Evolutionary conservation across 345 rosid species (phyloP).

Genomic region (Ceriops zippeliana): DNA sequence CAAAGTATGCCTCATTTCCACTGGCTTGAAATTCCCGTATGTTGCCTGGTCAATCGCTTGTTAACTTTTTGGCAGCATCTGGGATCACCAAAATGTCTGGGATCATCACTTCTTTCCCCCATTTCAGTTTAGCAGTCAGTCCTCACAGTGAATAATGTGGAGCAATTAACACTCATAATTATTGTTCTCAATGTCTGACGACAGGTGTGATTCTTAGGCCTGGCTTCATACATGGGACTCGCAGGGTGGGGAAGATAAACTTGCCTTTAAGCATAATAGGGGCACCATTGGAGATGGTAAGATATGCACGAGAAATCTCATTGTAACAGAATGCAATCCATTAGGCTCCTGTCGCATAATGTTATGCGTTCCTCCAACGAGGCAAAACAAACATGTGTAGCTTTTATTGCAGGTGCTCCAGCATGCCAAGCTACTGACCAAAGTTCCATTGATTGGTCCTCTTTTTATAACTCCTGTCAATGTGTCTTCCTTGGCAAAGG

Average conservation of each 20-base stretch:
- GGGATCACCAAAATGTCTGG: background rate
- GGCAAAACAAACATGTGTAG: background rate
- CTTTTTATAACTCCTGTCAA: constrained; percentile 54
- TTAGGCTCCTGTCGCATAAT: background rate
- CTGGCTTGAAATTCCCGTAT: background rate
- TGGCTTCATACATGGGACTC: constrained; percentile 63
- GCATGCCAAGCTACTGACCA: constrained; percentile 42
- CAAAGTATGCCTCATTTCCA: background rate
- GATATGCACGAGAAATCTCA: background rate
- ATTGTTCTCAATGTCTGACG: background rate
- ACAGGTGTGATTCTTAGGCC: constrained; percentile 57
- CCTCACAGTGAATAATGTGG: background rate
- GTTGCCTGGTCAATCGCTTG: background rate
- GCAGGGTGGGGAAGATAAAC: constrained; percentile 44
- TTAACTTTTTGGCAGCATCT: background rate
- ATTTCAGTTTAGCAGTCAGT: background rate
- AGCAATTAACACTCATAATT: background rate
- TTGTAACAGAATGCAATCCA: background rate
- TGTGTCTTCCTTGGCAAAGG: constrained; percentile 50
- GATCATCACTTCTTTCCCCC: background rate
- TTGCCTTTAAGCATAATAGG: constrained; percentile 56
- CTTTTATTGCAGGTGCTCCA: constrained; percentile 41
- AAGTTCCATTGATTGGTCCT: constrained; percentile 54
- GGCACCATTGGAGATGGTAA: constrained; percentile 61
- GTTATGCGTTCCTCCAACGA: background rate